Evolutionary conservation across 2,329 filamentous ascomycete genomes (phyloP), one percentile per base, ranked within the genome.

Genomic region (Monilinia vaccinii-corymbosi): DNA sequence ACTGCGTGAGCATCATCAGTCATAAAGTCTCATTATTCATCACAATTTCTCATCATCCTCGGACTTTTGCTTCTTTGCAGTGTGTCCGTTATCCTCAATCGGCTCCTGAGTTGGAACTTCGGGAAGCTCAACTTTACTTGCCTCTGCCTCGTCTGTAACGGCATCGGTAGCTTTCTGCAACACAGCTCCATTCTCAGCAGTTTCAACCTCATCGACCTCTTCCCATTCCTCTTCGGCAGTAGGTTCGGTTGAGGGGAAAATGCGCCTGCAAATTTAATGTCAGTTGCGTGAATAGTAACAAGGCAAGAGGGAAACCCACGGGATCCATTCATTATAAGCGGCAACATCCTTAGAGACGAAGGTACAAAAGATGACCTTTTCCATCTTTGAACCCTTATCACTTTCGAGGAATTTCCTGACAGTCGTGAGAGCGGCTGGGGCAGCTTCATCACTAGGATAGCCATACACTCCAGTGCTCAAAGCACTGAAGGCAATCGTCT

Each of bases 381-480:
- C 82, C 34, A 97, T 72, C 67, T 78, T 80, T 25, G 70, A 60
- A 1, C 76, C 77, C 14, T 76, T 68, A 5, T 76, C 67, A 5
- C 74, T 71, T 21, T 79, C 77, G n/a, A 87, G 68, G 63, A 83
- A 86, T 40, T 74, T 70, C 58, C 80, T 78, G 11, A 86, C 80
- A 1, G 81, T 73, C 36, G 80, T 76, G 56, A 88, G 79, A 1
- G 91, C 94, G 11, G 87, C 79, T n/a, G 78, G 72, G 0, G 91
- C 90, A 1, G 93, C 94, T 45, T 85, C 80, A 0, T 71, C 64
- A 67, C 83, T 88, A 0, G 93, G 93, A 71, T 95, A 97, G 0
- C 90, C 90, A 71, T 96, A 97, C 1, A 96, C 73, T 0, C 93
- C 94, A 0, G 93, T 97, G 70, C 91, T 96, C 62, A 97, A 80